phyloP scores from a whole-genome alignment of 1,139 yeast genomes.

The Yamadazyma trypodendri region DNA sequence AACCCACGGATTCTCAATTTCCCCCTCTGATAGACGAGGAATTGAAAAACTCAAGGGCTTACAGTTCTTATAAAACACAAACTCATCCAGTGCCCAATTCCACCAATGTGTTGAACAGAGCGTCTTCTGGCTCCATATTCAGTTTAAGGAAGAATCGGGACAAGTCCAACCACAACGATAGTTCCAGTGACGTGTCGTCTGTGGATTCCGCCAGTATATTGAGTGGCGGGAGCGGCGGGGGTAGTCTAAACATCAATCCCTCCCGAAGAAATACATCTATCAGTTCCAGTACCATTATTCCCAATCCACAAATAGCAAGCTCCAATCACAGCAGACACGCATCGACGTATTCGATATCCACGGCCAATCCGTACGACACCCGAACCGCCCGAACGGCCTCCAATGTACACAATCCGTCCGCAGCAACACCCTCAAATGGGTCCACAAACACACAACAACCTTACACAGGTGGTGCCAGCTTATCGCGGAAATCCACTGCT shows the following conservation, averaged over 20 bases:
- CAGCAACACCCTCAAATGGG: background rate
- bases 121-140: conserved; percentile 41
- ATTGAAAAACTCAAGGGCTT: conserved; percentile 34
- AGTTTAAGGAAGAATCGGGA: conserved; percentile 32
- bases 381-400: conserved; percentile 11
- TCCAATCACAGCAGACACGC: conserved; percentile 42
- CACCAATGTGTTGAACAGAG: conserved; percentile 20
- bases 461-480: conserved; percentile 11
- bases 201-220: conserved; percentile 34
- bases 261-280: conserved; percentile 40
- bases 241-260: conserved; percentile 11
- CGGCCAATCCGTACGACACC: conserved; percentile 33
- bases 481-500: conserved; percentile 25
- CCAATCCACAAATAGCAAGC: conserved; percentile 29
- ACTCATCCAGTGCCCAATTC: conserved; percentile 7
- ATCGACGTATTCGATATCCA: conserved; percentile 38
- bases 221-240: conserved; percentile 23
- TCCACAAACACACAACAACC: background rate
- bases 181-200: conserved; percentile 35
- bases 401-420: background rate
- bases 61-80: conserved; percentile 17
- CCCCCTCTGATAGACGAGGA: conserved; percentile 32
- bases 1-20: conserved; percentile 21
- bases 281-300: conserved; percentile 21
- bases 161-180: conserved; percentile 16